Evolutionary conservation across 257 asterid genomes (phyloP).

Genomic region (Linderniella brevidens): DNA sequence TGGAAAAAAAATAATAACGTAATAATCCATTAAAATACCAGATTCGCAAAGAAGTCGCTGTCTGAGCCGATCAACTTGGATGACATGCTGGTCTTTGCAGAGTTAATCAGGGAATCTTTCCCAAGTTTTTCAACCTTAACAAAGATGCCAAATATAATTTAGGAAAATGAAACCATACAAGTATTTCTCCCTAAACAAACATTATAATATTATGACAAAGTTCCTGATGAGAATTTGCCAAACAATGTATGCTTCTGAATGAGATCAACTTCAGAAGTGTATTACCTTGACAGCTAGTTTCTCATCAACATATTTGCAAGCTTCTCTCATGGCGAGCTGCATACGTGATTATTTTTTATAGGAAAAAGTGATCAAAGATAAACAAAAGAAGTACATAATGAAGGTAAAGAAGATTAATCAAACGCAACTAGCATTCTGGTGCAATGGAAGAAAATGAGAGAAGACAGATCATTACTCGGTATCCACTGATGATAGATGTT

Average conservation of each 20-base stretch:
- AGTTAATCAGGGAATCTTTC: constrained; percentile 52
- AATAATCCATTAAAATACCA: constrained; percentile 20
- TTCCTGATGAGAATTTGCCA: too few species aligned
- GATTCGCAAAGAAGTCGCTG: constrained; percentile 71
- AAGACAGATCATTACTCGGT: constrained; percentile 37
- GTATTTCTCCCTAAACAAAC: neutral
- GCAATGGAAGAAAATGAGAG: neutral
- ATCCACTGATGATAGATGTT: constrained; percentile 91
- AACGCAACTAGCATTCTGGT: neutral
- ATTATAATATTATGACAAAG: neutral
- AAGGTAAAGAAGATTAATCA: neutral
- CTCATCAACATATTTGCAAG: constrained; percentile 91
- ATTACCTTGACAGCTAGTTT: constrained; percentile 75
- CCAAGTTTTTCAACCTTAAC: constrained; percentile 86
- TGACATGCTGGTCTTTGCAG: constrained; percentile 99
- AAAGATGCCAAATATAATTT: constrained; percentile 1
- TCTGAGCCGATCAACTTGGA: constrained; percentile 82
- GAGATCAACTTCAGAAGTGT: neutral
- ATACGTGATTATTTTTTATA: too few species aligned
- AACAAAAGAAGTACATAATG: constrained; percentile 10
- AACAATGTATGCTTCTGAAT: too few species aligned
- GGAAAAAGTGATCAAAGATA: too few species aligned
- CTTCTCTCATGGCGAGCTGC: constrained; percentile 99
- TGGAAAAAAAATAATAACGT: too few species aligned
- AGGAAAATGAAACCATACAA: neutral